phyloP scores from a whole-genome alignment of 176 grass and related monocot genomes.

The Eleusine coracana region DNA sequence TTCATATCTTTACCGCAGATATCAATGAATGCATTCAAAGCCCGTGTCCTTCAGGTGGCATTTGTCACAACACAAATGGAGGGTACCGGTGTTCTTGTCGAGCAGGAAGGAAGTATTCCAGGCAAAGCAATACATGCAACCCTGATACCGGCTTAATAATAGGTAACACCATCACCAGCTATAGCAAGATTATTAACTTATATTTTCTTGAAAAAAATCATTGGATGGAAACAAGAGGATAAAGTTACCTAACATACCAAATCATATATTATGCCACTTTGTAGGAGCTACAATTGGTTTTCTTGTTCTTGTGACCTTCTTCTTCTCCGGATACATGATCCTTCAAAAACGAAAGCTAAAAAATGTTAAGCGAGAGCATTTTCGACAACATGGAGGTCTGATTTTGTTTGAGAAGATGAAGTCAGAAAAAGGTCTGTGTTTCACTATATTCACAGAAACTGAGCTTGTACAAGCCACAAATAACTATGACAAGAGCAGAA shows the following conservation, averaged over 20 bases:
- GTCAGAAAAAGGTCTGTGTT: constrained; percentile 28
- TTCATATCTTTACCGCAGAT: neutral
- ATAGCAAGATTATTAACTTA: neutral
- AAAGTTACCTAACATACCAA: too few species aligned
- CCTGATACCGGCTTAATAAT: neutral
- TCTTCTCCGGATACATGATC: neutral
- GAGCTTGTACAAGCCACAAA: constrained; percentile 44
- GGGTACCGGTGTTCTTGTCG: constrained; percentile 28
- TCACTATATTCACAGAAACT: constrained; percentile 40
- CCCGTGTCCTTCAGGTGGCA: constrained; percentile 17
- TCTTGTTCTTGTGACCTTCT: neutral
- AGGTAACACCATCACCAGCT: constrained; percentile 8
- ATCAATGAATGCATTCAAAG: constrained; percentile 14
- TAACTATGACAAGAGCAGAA: constrained; percentile 39
- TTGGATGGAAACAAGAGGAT: too few species aligned
- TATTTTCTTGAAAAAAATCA: neutral
- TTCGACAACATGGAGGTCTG: constrained; percentile 29
- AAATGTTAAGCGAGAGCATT: constrained; percentile 39
- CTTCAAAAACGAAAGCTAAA: constrained; percentile 18
- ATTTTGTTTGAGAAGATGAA: constrained; percentile 45
- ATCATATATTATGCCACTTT: neutral
- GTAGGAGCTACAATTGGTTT: constrained; percentile 5
- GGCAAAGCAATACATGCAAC: neutral
- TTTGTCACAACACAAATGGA: constrained; percentile 17
- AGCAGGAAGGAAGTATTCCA: neutral